Evolutionary conservation across 768 basidiomycete genomes (phyloP).

Genomic region (Russula griseocarnosa): DNA sequence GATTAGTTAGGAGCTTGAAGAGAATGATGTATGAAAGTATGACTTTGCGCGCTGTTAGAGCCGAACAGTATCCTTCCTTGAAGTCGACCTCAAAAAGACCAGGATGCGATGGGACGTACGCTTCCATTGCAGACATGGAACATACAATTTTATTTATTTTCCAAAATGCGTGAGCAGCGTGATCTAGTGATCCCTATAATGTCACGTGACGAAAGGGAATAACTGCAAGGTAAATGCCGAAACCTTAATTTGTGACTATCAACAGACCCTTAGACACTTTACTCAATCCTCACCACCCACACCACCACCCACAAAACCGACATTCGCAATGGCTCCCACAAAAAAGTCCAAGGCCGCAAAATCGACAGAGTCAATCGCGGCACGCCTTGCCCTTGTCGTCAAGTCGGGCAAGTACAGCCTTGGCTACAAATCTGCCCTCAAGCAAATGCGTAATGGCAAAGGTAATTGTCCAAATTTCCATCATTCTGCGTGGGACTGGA

Average conservation of each 20-base stretch:
- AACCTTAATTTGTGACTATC: constrained; percentile 8
- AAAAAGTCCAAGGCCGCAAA: constrained; percentile 95
- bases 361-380: constrained; percentile 88
- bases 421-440: constrained; percentile 97
- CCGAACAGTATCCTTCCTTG: constrained; percentile 37
- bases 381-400: constrained; percentile 91
- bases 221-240: constrained; percentile 23
- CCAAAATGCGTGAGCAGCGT: no score
- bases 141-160: no score
- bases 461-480: constrained; percentile 55
- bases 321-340: constrained; percentile 75
- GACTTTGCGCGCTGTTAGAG: constrained; percentile 38
- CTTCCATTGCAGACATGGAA: background rate
- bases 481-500: constrained; percentile 80
- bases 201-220: background rate
- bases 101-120: constrained; percentile 34
- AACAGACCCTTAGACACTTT: background rate
- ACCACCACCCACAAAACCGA: constrained; percentile 23
- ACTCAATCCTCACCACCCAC: constrained; percentile 12
- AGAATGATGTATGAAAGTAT: background rate
- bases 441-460: constrained; percentile 97
- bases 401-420: constrained; percentile 98
- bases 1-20: background rate
- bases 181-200: no score
- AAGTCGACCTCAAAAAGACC: constrained; percentile 39